A percentile compares a stretch with the other conserved stretches of the same genome.
phyloP scores from a whole-genome alignment of 2,329 filamentous ascomycete species.

The Aulographum hederae region DNA sequence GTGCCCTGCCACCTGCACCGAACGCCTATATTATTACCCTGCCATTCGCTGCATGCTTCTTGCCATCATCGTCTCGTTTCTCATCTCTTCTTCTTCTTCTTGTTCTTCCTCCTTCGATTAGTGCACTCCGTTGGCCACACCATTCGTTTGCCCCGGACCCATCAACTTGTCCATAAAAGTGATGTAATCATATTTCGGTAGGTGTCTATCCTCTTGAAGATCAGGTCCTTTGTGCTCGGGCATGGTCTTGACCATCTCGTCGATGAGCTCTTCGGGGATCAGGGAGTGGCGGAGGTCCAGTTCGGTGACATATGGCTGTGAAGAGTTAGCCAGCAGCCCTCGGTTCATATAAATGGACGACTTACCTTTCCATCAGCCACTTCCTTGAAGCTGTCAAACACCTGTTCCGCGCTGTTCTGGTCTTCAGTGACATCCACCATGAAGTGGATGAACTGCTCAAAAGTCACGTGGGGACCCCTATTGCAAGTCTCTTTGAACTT shows the following conservation, averaged over 20 bases:
- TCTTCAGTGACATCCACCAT: conserved; percentile 99
- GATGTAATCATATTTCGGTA: conserved; percentile 90
- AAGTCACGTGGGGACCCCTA: conserved; percentile 52
- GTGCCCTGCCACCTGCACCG: too few relatives aligned
- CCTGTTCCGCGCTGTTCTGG: conserved; percentile 95
- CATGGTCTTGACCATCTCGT: conserved; percentile 76
- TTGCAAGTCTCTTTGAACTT: conserved; percentile 56
- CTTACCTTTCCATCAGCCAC: conserved; percentile 83
- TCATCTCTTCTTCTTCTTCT: too few relatives aligned
- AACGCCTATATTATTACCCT: too few relatives aligned
- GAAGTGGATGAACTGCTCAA: conserved; percentile 97
- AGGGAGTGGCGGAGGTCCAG: conserved; percentile 88
- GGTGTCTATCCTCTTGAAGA: conserved; percentile 63
- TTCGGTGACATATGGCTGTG: conserved; percentile 81
- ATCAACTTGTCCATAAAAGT: conserved; percentile 75
- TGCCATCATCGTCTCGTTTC: too few relatives aligned
- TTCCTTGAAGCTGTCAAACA: conserved; percentile 93
- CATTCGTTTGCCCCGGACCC: conserved; percentile 7
- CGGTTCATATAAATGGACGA: conserved; percentile 4
- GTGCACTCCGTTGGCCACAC: too few relatives aligned
- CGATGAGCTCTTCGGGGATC: conserved; percentile 92
- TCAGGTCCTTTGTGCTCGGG: conserved; percentile 71
- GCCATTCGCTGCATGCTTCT: too few relatives aligned
- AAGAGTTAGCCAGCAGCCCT: conserved; percentile 1
- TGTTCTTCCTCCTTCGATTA: too few relatives aligned